Evolutionary conservation across 768 basidiomycete genomes (phyloP).

Genomic region (Phanerochaete sordida): DNA sequence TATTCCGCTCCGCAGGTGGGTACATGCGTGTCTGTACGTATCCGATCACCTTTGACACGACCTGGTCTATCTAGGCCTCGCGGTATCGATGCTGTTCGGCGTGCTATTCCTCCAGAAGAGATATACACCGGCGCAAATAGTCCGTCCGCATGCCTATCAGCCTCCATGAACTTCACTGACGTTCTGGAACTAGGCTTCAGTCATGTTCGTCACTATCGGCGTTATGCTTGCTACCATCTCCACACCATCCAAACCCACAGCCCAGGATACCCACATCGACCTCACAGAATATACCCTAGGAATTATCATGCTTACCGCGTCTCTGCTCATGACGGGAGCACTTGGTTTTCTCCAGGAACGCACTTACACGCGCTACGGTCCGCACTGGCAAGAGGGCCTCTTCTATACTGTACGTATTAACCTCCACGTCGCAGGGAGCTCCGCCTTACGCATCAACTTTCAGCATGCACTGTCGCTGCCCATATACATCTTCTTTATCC

Average conservation of each 20-base stretch:
- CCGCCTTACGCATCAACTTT: too few species aligned
- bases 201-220: constrained; percentile 63
- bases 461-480: constrained; percentile 83
- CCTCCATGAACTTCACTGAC: not conserved
- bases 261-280: constrained; percentile 3
- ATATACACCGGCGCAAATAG: constrained; percentile 61
- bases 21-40: constrained; percentile 9
- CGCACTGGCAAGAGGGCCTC: constrained; percentile 78
- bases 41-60: not conserved
- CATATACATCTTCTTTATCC: constrained; percentile 58
- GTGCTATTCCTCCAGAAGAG: constrained; percentile 52
- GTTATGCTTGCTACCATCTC: constrained; percentile 74
- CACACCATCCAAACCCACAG: constrained; percentile 17
- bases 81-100: constrained; percentile 75
- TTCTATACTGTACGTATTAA: constrained; percentile 81
- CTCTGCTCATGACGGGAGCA: constrained; percentile 62
- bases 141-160: constrained; percentile 27
- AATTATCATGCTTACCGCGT: constrained; percentile 63
- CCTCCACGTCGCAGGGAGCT: too few species aligned
- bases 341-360: constrained; percentile 75
- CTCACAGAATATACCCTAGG: constrained; percentile 53
- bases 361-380: constrained; percentile 71
- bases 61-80: constrained; percentile 46
- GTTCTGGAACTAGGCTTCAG: constrained; percentile 45
- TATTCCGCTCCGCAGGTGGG: constrained; percentile 80